Percentiles rank a stretch among this genome's conserved stretches.
These are phyloP conservation scores for Aphanoascus verrucosus DNA, from an alignment of 2,329 filamentous ascomycete genomes.

Conservation along the genomic window DNA sequence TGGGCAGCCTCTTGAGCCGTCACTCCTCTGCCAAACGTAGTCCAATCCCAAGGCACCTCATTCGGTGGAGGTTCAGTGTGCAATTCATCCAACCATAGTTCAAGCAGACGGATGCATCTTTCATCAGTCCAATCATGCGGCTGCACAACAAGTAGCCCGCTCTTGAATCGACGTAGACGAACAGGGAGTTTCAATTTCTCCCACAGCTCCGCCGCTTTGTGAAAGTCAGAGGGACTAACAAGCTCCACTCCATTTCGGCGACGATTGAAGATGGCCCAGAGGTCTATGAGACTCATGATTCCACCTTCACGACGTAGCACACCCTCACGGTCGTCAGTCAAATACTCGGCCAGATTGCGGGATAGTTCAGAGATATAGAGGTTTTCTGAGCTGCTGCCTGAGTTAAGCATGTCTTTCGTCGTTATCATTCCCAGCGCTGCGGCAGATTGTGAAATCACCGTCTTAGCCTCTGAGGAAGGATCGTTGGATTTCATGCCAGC, in stretches of 20 bases:
- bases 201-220: conserved; percentile 81
- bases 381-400: conserved; percentile 62
- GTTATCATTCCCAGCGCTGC: conserved; percentile 80
- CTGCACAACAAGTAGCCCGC: conserved; percentile 89
- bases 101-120: conserved; percentile 66
- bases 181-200: conserved; percentile 78
- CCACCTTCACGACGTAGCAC: conserved; percentile 71
- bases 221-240: conserved; percentile 81
- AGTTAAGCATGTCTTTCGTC: conserved; percentile 83
- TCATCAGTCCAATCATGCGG: conserved; percentile 80
- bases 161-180: conserved; percentile 77
- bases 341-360: conserved; percentile 74
- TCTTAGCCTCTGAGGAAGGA: conserved; percentile 57
- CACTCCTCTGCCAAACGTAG: conserved; percentile 67
- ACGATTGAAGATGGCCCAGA: conserved; percentile 92
- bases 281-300: conserved; percentile 78
- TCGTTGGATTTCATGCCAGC: conserved; percentile 45
- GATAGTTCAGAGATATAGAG: conserved; percentile 83
- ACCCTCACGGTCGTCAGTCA: conserved; percentile 73
- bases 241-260: conserved; percentile 88
- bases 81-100: conserved; percentile 66
- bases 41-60: conserved; percentile 66
- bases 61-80: conserved; percentile 54
- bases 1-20: conserved; percentile 84
- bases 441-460: conserved; percentile 68